Percentiles rank a stretch among this genome's conserved stretches.
Evolutionary conservation across 2,329 filamentous ascomycete genomes (phyloP).

Genomic region (Colletotrichum musae): DNA sequence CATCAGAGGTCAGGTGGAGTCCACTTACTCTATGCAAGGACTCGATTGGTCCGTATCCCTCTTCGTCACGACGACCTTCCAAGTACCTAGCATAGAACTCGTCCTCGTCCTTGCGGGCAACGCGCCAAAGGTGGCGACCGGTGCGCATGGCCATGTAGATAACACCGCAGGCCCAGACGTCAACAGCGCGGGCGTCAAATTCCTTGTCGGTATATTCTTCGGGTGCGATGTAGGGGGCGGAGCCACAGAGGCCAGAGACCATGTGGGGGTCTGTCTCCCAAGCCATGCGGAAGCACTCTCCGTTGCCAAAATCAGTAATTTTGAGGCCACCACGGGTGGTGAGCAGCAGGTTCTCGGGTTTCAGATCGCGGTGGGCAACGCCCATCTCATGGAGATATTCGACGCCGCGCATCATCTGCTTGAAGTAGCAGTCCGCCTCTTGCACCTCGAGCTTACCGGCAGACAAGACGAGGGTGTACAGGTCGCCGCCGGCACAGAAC

Average conservation of each 20-base stretch:
- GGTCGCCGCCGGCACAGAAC: constrained; percentile 95
- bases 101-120: constrained; percentile 97
- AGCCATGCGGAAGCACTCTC: constrained; percentile 99
- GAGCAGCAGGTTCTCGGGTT: constrained; percentile 95
- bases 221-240: constrained; percentile 95
- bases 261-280: constrained; percentile 99
- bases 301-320: constrained; percentile 98
- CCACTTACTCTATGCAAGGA: constrained; percentile 89
- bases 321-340: constrained; percentile 95
- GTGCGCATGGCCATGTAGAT: constrained; percentile 99
- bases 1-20: neutral
- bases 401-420: constrained; percentile 98
- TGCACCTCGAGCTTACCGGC: constrained; percentile 91
- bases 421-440: constrained; percentile 98
- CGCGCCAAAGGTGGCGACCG: constrained; percentile 93
- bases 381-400: constrained; percentile 99
- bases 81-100: constrained; percentile 97
- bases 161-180: constrained; percentile 98
- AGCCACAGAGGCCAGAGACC: constrained; percentile 96
- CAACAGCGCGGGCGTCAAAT: constrained; percentile 97
- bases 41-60: constrained; percentile 97
- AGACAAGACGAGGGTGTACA: constrained; percentile 93
- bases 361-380: constrained; percentile 95
- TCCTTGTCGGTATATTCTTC: constrained; percentile 97
- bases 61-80: constrained; percentile 91